Base-by-base conservation (phyloP, 2,329 filamentous ascomycete species). In the Mycocentrospora acerina region DNA sequence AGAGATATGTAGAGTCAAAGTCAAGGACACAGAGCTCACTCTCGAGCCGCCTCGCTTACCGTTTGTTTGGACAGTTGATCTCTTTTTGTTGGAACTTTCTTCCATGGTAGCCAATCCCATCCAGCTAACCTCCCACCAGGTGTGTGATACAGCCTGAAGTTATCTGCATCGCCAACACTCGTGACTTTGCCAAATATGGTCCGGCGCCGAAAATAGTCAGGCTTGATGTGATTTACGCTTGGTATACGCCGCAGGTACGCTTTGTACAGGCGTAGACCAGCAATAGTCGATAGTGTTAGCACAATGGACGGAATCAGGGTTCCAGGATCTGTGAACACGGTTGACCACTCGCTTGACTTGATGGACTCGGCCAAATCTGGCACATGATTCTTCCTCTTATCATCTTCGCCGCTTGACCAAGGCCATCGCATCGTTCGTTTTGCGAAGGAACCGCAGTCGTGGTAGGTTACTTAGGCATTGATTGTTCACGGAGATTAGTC, bases 81-180 rank as follows among this genome's bases (percentile, higher is more conserved):
- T 61, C 78, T 85, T 40, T 77, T 80, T 10, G 71, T 76, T 1
- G 90, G 90, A 6, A 95, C 77, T 42, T 71, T 83, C 58, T 89
- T 76, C 64, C 80, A 75, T 5, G 79, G 84, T 48, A 93, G 60
- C 89, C 88, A 95, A n/a, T 86, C 90, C 93, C 93, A 98, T 36
- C 93, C 93, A 9, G 85, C 78, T 35, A 90, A 68, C 51, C 83
- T 78, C 9, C 93, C 93, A n/a, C 91, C 91, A 0, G 93, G 93
- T 0, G 90, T 97, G 67, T 98, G 93, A 65, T 86, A 98, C 32
- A 98, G 67, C 54, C 93, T 86, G 66, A 98, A 96, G 63, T 91
- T 91, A 68, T 98, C 93, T 4, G 90, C 94, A 75, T 98, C 93
- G 28, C 94, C 93, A 16, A 98, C 93, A 54, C 87, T 90, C 10